These are phyloP conservation scores for Hypoxylon sp. DNA, from an alignment of 2,329 filamentous ascomycete species.

Conservation along the genomic window DNA sequence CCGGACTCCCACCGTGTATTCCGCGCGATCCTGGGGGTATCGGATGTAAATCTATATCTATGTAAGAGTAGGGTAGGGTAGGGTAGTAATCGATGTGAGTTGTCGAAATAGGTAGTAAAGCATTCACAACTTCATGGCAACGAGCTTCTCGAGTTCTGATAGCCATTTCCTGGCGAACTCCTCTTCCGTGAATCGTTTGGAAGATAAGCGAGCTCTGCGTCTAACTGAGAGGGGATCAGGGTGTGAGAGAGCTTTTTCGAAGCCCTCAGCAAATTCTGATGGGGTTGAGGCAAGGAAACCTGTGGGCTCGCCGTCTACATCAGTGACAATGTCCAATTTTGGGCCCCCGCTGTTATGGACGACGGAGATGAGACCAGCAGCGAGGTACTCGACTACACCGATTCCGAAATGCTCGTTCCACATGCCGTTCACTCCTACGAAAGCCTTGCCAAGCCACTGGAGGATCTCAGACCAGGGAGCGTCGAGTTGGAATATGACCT, in stretches of 20 bases:
- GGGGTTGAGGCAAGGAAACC: constrained; percentile 89
- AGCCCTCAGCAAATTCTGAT: constrained; percentile 84
- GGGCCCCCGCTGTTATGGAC: constrained; percentile 95
- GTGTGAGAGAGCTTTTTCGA: constrained; percentile 80
- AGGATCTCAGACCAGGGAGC: constrained; percentile 91
- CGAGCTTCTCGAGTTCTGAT: constrained; percentile 78
- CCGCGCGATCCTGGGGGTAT: constrained; percentile 41
- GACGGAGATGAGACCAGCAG: constrained; percentile 91
- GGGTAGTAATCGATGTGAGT: constrained; percentile 7
- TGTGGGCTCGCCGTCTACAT: constrained; percentile 83
- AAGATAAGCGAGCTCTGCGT: constrained; percentile 80
- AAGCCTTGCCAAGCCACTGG: constrained; percentile 80
- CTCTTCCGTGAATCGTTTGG: constrained; percentile 87
- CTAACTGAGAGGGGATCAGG: constrained; percentile 82
- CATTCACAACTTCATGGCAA: constrained; percentile 60
- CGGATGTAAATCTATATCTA: constrained; percentile 39
- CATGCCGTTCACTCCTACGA: constrained; percentile 96
- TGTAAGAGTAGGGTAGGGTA: constrained; percentile 9
- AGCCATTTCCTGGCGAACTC: constrained; percentile 88
- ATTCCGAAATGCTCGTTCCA: constrained; percentile 99
- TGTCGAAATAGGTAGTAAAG: constrained; percentile 1
- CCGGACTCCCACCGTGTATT: constrained; percentile 33
- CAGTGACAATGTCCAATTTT: constrained; percentile 91
- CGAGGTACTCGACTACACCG: constrained; percentile 97
- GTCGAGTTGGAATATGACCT: constrained; percentile 90